Base-by-base conservation (phyloP, 345 rosid genomes). In the Eucalyptus microcorys region DNA sequence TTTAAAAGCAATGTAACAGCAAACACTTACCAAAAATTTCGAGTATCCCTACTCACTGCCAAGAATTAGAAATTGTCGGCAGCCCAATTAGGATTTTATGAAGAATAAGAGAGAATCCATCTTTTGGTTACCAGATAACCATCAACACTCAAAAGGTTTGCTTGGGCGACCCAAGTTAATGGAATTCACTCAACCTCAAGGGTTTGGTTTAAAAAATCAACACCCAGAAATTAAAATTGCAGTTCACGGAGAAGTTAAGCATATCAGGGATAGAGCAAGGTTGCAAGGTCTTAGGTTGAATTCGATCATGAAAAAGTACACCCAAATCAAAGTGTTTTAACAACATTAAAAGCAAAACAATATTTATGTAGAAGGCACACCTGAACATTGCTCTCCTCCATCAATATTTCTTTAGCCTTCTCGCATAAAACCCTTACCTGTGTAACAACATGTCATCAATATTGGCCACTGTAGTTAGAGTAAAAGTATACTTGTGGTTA, bases 331-430 rank as follows among this genome's bases (percentile, higher is more conserved):
- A 37, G 83, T 76, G 83, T 21, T 19, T 61, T 27, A 27, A n/a
- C 37, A 40, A 64, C 76, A 64, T n/a, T 15, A 64, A n/a, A 64
- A 64, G 83, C 27, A 21, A 37, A 76, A 40, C 45, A 37, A 76
- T 71, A 76, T 76, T 14, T 27, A 76, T 37, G 40, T 47, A 71
- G 49, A 53, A 48, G 43, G 10, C 42, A 26, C 52, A 98, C 99
- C 99, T 98, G 99, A 90, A 98, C 99, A 88, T 96, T 98, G 97
- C 99, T 98, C 92, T 98, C 99, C 86, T 96, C 96, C 99, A 98
- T 97, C 90, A 98, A 90, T 89, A 95, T 96, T 94, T 98, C 99
- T 94, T 96, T 98, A 52, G 99, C 99, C 91, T 97, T 98, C 92
- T 98, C 99, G 26, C 99, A 98, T 91, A 98, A 91, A 76, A 89